Evolutionary conservation across 768 basidiomycete species (phyloP).

Genomic region (Psilocybe azurescens): DNA sequence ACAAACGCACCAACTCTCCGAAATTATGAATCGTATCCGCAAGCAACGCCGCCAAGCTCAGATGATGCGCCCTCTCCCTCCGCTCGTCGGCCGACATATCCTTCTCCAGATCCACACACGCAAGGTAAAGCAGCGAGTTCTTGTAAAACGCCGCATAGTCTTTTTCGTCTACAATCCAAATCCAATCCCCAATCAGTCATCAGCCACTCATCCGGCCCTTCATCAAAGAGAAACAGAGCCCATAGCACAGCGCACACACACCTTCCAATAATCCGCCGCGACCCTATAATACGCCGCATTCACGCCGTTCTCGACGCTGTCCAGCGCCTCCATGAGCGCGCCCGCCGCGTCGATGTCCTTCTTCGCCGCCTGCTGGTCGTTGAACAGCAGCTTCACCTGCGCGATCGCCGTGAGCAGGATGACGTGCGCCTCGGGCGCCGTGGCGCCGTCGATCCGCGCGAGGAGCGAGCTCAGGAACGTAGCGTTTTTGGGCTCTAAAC

Average conservation of each 20-base stretch:
- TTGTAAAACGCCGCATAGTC: slow-evolving; percentile 97
- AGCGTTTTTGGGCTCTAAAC: slow-evolving; percentile 85
- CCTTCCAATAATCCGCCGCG: slow-evolving; percentile 95
- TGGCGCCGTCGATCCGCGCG: slow-evolving; percentile 64
- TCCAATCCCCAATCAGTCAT: too few relatives aligned
- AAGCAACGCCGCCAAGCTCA: slow-evolving; percentile 89
- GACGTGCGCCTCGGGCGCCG: slow-evolving; percentile 80
- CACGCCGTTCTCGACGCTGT: slow-evolving; percentile 79
- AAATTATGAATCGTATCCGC: slow-evolving; percentile 99
- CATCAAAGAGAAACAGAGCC: too few relatives aligned
- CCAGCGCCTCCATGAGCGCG: slow-evolving; percentile 75
- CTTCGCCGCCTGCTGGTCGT: slow-evolving; percentile 88
- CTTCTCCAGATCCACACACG: slow-evolving; percentile 84
- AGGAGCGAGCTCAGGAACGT: slow-evolving; percentile 84
- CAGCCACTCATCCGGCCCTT: too few relatives aligned
- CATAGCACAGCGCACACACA: too few relatives aligned
- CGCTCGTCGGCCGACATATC: slow-evolving; percentile 84
- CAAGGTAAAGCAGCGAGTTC: slow-evolving; percentile 92
- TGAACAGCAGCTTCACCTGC: slow-evolving; percentile 87
- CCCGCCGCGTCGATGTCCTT: slow-evolving; percentile 86
- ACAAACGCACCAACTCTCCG: slow-evolving; percentile 85
- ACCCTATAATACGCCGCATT: slow-evolving; percentile 95
- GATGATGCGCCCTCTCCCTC: slow-evolving; percentile 86
- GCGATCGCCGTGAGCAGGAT: slow-evolving; percentile 90
- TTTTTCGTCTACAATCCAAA: slow-evolving; percentile 74